phyloP scores from a whole-genome alignment of 1,284 basidiomycete genomes.

The Ustilago shanxiensis region DNA sequence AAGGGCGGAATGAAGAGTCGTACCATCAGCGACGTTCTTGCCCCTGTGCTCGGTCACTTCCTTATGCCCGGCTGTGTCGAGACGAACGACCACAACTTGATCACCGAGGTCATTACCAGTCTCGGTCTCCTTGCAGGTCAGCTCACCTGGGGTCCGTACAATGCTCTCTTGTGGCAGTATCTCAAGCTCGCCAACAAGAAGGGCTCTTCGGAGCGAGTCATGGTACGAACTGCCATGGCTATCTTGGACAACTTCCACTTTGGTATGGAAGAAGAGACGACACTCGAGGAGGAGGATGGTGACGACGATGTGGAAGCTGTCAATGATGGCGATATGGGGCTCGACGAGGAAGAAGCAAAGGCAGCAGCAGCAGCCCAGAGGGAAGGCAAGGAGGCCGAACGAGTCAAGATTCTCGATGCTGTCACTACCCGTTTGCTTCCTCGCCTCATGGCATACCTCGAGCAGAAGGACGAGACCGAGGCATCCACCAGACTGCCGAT shows the following conservation, averaged over 20 bases:
- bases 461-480: slow-evolving; percentile 79
- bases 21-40: slow-evolving; percentile 84
- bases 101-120: slow-evolving; percentile 87
- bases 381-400: slow-evolving; percentile 36
- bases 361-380: slow-evolving; percentile 14
- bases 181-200: slow-evolving; percentile 81
- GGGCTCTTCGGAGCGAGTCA: slow-evolving; percentile 82
- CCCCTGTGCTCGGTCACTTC: slow-evolving; percentile 88
- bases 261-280: slow-evolving; percentile 54
- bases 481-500: slow-evolving; percentile 83
- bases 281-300: slow-evolving; percentile 32
- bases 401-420: slow-evolving; percentile 77
- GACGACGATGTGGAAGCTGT: slow-evolving; percentile 74
- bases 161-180: slow-evolving; percentile 84
- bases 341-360: slow-evolving; percentile 29
- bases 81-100: slow-evolving; percentile 87
- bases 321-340: slow-evolving; percentile 61
- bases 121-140: slow-evolving; percentile 59
- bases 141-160: slow-evolving; percentile 84
- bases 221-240: slow-evolving; percentile 86
- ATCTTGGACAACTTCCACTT: slow-evolving; percentile 95
- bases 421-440: slow-evolving; percentile 75
- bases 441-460: slow-evolving; percentile 65
- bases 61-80: slow-evolving; percentile 73
- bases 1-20: slow-evolving; percentile 79